phyloP scores from a whole-genome alignment of 108 stramenopile genomes.

The Skeletonema menzelii region DNA sequence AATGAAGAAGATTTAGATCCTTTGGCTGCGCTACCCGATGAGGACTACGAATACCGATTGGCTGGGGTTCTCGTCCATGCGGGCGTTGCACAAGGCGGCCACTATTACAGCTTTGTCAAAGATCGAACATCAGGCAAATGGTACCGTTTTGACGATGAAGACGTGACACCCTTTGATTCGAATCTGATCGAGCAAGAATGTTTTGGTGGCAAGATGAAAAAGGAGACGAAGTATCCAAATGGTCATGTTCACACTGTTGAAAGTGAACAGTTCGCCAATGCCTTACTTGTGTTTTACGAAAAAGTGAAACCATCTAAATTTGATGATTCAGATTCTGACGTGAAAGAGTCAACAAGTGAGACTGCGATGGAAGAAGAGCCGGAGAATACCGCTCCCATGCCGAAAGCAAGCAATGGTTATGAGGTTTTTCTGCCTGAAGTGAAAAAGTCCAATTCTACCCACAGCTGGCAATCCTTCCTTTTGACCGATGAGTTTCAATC shows the following conservation, averaged over 20 bases:
- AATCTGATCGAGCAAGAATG: constrained; percentile 87
- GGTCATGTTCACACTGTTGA: constrained; percentile 91
- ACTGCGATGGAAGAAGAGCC: constrained; percentile 40
- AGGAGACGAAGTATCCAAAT: constrained; percentile 89
- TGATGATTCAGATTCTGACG: constrained; percentile 25
- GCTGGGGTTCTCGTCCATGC: constrained; percentile 96
- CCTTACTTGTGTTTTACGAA: constrained; percentile 97
- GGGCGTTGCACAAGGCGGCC: constrained; percentile 97
- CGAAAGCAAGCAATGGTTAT: constrained; percentile 57
- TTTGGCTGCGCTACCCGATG: constrained; percentile 62
- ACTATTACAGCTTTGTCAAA: constrained; percentile 97
- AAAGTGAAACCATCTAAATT: constrained; percentile 81
- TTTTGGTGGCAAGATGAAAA: constrained; percentile 95
- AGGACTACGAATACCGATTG: constrained; percentile 93
- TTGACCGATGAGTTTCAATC: constrained; percentile 89
- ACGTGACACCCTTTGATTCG: constrained; percentile 95
- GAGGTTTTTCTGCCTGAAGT: constrained; percentile 90
- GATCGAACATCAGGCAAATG: constrained; percentile 85
- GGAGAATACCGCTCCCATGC: background rate
- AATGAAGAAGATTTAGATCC: constrained; percentile 45
- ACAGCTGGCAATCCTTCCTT: constrained; percentile 86
- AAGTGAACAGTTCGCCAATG: constrained; percentile 95
- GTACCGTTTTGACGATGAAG: constrained; percentile 98
- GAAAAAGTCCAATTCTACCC: constrained; percentile 79
- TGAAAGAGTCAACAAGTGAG: constrained; percentile 1